These are phyloP conservation scores for Rhodotorula babjevae DNA, from an alignment of 768 basidiomycete genomes.

Conservation along the genomic window DNA sequence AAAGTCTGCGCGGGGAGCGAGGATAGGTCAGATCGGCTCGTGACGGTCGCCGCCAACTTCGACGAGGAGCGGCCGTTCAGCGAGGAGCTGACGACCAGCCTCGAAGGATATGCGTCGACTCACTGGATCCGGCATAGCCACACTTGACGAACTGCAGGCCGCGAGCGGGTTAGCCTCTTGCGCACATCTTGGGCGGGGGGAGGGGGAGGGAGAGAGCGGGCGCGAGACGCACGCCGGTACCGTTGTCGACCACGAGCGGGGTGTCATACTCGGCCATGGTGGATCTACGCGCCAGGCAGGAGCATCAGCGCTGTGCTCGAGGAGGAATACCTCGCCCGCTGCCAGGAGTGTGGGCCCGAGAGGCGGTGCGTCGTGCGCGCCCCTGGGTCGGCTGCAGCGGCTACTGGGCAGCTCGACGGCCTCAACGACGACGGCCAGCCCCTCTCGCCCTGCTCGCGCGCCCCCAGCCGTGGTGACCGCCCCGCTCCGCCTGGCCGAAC, in stretches of 20 bases:
- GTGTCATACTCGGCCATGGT: constrained; percentile 33
- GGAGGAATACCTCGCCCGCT: too few species aligned
- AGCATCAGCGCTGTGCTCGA: neutral
- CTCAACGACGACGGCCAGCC: too few species aligned
- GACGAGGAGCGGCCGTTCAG: too few species aligned
- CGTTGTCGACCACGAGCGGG: constrained; percentile 76
- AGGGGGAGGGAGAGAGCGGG: neutral
- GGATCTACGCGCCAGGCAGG: neutral
- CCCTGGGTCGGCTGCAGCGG: too few species aligned
- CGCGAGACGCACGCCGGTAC: constrained; percentile 65
- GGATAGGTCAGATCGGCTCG: neutral
- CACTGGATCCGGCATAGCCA: constrained; percentile 75
- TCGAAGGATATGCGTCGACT: neutral
- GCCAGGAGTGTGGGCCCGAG: too few species aligned
- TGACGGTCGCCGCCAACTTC: too few species aligned
- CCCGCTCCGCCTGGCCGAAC: too few species aligned
- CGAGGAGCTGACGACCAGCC: neutral
- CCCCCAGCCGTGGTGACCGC: too few species aligned
- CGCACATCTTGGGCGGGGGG: too few species aligned
- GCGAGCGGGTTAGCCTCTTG: neutral
- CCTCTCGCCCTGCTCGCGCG: too few species aligned
- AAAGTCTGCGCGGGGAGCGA: constrained; percentile 55
- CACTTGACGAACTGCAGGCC: constrained; percentile 74
- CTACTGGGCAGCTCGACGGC: too few species aligned
- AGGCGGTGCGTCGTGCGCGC: too few species aligned